Conservation (phyloP, 2,329 filamentous ascomycete genomes). For the Ilyonectria sp. region DNA sequence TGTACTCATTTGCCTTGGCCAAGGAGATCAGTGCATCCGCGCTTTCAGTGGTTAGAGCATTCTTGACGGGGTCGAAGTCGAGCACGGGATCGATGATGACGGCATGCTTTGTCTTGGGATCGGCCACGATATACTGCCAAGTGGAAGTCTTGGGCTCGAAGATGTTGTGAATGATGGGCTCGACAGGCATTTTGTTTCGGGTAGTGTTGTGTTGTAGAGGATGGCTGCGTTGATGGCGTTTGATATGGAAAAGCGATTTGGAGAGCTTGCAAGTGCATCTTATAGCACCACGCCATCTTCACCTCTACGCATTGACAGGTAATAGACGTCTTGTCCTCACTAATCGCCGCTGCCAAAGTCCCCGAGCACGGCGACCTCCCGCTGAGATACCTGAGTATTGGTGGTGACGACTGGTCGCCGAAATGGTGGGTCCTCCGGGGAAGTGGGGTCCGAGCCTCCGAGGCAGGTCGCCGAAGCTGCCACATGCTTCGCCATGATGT, state of each 20-base stretch:
- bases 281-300: neutral
- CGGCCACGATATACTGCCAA: conserved; percentile 73
- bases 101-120: conserved; percentile 62
- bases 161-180: conserved; percentile 57
- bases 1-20: conserved; percentile 61
- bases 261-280: neutral
- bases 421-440: neutral
- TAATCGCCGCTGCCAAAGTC: neutral
- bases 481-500: neutral
- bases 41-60: conserved; percentile 60
- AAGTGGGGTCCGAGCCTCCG: neutral
- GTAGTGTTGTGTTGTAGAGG: neutral
- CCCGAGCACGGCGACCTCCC: neutral
- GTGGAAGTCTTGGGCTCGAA: conserved; percentile 62
- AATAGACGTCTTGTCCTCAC: neutral
- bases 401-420: neutral
- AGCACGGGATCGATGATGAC: conserved; percentile 75
- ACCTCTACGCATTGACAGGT: neutral
- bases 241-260: neutral
- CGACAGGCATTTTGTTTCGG: conserved; percentile 13
- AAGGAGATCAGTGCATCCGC: conserved; percentile 67
- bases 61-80: conserved; percentile 64
- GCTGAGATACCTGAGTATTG: neutral
- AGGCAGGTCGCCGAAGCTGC: neutral
- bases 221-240: neutral